phyloP scores from a whole-genome alignment of 2,329 filamentous ascomycete genomes.

The Coniella vitis region DNA sequence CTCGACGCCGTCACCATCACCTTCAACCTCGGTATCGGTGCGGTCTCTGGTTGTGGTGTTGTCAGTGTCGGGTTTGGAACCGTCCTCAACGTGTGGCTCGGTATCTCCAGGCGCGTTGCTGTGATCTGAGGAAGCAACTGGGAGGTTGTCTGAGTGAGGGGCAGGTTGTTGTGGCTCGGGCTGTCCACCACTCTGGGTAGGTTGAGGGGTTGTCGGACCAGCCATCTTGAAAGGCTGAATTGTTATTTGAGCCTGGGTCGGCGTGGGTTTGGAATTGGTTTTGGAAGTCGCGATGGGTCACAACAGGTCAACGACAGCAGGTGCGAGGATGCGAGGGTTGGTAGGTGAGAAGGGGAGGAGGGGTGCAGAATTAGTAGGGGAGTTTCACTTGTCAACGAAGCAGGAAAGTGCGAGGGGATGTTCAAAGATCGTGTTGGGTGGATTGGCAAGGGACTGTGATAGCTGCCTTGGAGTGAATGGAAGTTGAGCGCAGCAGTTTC shows the following conservation, averaged over 20 bases:
- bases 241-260: slow-evolving; percentile 2
- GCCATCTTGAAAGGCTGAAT: slow-evolving; percentile 4
- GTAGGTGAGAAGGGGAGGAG: no score
- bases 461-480: background rate
- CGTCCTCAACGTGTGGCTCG: background rate
- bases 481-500: background rate
- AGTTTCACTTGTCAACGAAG: no score
- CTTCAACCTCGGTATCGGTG: background rate
- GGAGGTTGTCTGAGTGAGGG: background rate
- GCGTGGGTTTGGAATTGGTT: background rate
- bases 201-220: background rate
- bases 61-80: background rate
- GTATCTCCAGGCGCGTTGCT: background rate
- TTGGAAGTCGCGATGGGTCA: no score
- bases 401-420: no score
- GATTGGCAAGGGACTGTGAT: no score
- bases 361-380: no score
- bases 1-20: slow-evolving; percentile 13
- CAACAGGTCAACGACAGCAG: no score
- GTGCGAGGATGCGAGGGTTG: no score
- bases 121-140: background rate
- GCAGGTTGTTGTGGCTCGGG: background rate
- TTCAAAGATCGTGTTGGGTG: no score
- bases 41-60: background rate
- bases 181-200: slow-evolving; percentile 1